Percentiles rank a stretch among this genome's conserved stretches.
Evolutionary conservation across 306 rosid species (phyloP).

Genomic region (Alnus glutinosa): DNA sequence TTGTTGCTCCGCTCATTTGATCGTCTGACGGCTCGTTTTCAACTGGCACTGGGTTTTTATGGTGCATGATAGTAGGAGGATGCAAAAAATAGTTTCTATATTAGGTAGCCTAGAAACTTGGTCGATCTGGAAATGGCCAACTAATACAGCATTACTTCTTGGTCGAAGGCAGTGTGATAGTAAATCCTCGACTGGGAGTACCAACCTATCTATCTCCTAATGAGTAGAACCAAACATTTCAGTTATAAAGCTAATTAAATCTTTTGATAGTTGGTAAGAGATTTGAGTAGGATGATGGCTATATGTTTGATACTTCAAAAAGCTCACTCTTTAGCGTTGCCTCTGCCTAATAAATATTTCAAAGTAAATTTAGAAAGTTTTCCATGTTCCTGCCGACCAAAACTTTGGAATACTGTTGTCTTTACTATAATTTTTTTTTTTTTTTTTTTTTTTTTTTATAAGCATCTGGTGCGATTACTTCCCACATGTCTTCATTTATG

Average conservation of each 20-base stretch:
- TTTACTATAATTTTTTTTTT: neutral
- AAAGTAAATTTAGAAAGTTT: neutral
- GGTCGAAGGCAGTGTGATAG: neutral
- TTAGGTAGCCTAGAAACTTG: constrained; percentile 6
- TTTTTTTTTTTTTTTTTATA: too few relatives aligned
- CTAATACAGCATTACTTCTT: neutral
- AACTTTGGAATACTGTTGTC: neutral
- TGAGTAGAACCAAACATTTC: neutral
- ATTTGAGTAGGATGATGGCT: neutral
- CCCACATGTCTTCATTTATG: neutral
- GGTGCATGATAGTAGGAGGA: constrained; percentile 39
- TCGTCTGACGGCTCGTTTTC: constrained; percentile 29
- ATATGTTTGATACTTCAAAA: neutral
- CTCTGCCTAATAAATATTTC: neutral
- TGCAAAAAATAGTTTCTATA: constrained; percentile 27
- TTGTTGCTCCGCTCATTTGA: constrained; percentile 23
- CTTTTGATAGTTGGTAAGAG: neutral
- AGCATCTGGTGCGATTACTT: neutral
- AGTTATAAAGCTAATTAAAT: neutral
- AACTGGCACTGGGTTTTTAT: constrained; percentile 31
- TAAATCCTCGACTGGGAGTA: neutral
- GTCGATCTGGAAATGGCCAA: neutral
- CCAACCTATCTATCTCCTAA: neutral
- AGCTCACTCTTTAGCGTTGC: neutral
- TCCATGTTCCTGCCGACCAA: neutral